These are phyloP conservation scores for Umbilicaria muhlenbergii DNA, from an alignment of 495 filamentous ascomycete genomes.

Conservation along the genomic window DNA sequence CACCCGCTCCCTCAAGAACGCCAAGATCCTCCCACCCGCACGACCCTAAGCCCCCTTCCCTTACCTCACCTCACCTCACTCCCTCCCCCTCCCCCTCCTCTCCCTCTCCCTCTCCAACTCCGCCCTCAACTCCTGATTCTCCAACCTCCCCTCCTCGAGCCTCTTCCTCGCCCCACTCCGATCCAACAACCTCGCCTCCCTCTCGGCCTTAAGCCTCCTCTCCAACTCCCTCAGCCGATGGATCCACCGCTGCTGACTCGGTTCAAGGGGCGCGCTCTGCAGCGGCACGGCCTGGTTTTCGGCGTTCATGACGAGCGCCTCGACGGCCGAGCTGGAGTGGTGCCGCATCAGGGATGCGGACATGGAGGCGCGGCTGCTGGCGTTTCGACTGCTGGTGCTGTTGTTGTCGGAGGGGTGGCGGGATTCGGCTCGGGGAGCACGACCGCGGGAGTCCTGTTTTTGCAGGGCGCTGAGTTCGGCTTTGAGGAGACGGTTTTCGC, in stretches of 20 bases:
- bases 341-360: constrained; percentile 33
- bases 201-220: constrained; percentile 71
- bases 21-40: not conserved
- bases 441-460: constrained; percentile 23
- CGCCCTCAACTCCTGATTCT: constrained; percentile 56
- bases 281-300: constrained; percentile 4
- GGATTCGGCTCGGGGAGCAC: constrained; percentile 16
- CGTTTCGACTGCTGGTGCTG: constrained; percentile 9
- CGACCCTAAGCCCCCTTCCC: too few species aligned
- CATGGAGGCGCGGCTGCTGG: constrained; percentile 11
- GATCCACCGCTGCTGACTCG: constrained; percentile 43
- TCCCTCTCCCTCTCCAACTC: constrained; percentile 52
- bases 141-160: constrained; percentile 64
- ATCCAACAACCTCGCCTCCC: constrained; percentile 76
- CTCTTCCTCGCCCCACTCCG: constrained; percentile 67
- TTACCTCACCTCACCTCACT: not conserved
- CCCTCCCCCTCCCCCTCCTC: constrained; percentile 19
- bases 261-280: constrained; percentile 15
- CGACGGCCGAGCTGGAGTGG: constrained; percentile 30
- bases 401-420: not conserved
- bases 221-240: constrained; percentile 75
- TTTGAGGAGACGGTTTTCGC: constrained; percentile 68
- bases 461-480: constrained; percentile 68
- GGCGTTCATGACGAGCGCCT: constrained; percentile 10
- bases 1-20: too few species aligned